Evolutionary conservation across 106 monocot species (phyloP).

Genomic region (Agapanthus africanus): DNA sequence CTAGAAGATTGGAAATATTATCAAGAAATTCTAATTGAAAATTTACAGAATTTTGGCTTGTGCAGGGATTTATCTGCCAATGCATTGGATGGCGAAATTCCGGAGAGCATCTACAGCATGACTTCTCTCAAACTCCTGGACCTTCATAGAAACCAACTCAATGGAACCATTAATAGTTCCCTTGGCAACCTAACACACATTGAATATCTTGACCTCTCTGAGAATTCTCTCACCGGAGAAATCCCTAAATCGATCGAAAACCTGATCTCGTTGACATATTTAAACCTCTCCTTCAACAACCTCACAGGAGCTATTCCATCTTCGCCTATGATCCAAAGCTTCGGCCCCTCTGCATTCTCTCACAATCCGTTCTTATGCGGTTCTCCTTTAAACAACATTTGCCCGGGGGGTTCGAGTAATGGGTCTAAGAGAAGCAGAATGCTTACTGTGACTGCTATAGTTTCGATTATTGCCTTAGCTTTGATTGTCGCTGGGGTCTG

Average conservation of each 20-base stretch:
- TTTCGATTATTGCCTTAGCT: slow-evolving; percentile 64
- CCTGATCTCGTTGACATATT: slow-evolving; percentile 38
- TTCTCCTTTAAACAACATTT: slow-evolving; percentile 41
- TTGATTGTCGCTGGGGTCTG: slow-evolving; percentile 72
- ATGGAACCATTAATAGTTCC: slow-evolving; percentile 44
- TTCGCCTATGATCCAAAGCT: slow-evolving; percentile 35
- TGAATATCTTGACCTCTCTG: slow-evolving; percentile 55
- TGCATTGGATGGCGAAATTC: slow-evolving; percentile 58
- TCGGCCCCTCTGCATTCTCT: slow-evolving; percentile 47
- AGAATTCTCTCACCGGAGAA: slow-evolving; percentile 55
- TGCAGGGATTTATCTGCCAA: slow-evolving; percentile 82
- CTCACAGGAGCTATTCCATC: slow-evolving; percentile 74
- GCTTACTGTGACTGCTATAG: slow-evolving; percentile 52
- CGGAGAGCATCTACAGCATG: slow-evolving; percentile 52
- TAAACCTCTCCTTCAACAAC: slow-evolving; percentile 82
- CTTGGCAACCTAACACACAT: slow-evolving; percentile 52
- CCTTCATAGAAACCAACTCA: slow-evolving; percentile 60
- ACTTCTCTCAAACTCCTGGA: slow-evolving; percentile 63
- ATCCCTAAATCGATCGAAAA: slow-evolving; percentile 52
- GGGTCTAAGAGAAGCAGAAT: slow-evolving; percentile 15
- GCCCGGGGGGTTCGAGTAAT: slow-evolving; percentile 8
- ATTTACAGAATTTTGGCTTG: slow-evolving; percentile 13
- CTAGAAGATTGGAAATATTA: neutral
- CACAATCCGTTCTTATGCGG: slow-evolving; percentile 81
- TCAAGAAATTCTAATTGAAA: slow-evolving; percentile 11